Evolutionary conservation across 2,329 filamentous ascomycete genomes (phyloP), one percentile per base, ranked within the genome.

Genomic region (Claviceps pazoutovae): DNA sequence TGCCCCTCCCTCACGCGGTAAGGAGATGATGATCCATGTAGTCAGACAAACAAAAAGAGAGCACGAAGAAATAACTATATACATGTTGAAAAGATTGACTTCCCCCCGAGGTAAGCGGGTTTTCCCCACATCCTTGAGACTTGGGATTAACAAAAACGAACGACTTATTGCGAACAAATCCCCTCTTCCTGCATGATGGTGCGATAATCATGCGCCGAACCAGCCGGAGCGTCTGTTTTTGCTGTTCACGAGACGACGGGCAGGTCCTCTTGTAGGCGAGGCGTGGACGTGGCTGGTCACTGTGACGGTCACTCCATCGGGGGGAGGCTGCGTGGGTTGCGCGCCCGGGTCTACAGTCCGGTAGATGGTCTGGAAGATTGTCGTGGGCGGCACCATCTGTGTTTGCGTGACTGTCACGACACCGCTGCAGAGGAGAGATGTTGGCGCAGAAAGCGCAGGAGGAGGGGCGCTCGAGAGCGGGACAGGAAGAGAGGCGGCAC

Each of bases 351-450:
- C 67, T 14, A 69, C 59, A n/a, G 68, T 73, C 23, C 59, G 55
- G 47, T 60, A 61, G 53, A 66, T 66, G 21, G 68, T 62, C 0
- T 64, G 67, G n/a, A 67, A 54, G 8, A 70, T 61, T 1, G 71
- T 68, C n/a, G 62, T 64, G 1, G 69, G 62, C 7, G 63, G 61
- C 46, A 69, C 64, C 1, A 70, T 73, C 34, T 53, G 49, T 1
- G 48, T 53, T 53, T 68, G 61, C 9, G 70, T 66, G 39, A 66
- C 66, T 6, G 66, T 64, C 45, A 59, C 55, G 46, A 59, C 54
- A 46, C 52, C 53, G 21, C 44, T 55, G 42, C 50, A 53, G 43
- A 48, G 44, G 4, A 48, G 30, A n/a, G 57, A 50, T 37, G 38
- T 37, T 17, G 45, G 0, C 45, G 23, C 30, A n/a, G 48, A 21